Evolutionary conservation across 441 rosid genomes (phyloP).

Genomic region (Bruguiera hainesii): DNA sequence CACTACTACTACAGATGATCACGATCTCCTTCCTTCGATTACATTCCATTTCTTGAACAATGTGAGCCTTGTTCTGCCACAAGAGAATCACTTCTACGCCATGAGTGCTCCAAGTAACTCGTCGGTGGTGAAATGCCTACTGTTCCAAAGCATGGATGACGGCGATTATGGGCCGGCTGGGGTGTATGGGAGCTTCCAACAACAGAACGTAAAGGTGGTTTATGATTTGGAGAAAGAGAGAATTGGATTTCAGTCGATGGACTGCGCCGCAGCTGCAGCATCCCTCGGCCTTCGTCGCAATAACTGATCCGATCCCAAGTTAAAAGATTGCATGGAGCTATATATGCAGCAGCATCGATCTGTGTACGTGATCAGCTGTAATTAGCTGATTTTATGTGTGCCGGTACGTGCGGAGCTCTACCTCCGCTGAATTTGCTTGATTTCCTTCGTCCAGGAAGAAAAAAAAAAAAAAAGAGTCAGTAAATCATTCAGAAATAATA

Average conservation of each 20-base stretch:
- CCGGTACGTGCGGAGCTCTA: too few relatives aligned
- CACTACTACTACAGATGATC: conserved; percentile 9
- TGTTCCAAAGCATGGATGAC: conserved; percentile 70
- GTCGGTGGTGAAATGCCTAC: conserved; percentile 60
- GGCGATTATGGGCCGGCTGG: conserved; percentile 71
- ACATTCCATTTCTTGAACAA: conserved; percentile 71
- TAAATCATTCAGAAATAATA: too few relatives aligned
- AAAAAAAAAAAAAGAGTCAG: too few relatives aligned
- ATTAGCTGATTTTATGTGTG: too few relatives aligned
- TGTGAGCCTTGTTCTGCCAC: conserved; percentile 59
- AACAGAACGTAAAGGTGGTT: conserved; percentile 68
- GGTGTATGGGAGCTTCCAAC: conserved; percentile 81
- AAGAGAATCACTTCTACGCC: conserved; percentile 57
- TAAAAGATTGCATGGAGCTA: too few relatives aligned
- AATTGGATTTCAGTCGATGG: conserved; percentile 71
- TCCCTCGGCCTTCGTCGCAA: conserved; percentile 40
- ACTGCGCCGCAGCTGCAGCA: conserved; percentile 60
- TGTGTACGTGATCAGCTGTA: too few relatives aligned
- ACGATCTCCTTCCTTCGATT: conserved; percentile 45
- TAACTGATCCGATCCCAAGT: too few relatives aligned
- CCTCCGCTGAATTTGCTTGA: too few relatives aligned
- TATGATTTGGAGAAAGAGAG: conserved; percentile 77
- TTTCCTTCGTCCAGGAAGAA: too few relatives aligned
- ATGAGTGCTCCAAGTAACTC: conserved; percentile 69
- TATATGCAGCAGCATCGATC: too few relatives aligned